phyloP scores from a whole-genome alignment of 768 basidiomycete genomes.

The Mycena kentingensis region DNA sequence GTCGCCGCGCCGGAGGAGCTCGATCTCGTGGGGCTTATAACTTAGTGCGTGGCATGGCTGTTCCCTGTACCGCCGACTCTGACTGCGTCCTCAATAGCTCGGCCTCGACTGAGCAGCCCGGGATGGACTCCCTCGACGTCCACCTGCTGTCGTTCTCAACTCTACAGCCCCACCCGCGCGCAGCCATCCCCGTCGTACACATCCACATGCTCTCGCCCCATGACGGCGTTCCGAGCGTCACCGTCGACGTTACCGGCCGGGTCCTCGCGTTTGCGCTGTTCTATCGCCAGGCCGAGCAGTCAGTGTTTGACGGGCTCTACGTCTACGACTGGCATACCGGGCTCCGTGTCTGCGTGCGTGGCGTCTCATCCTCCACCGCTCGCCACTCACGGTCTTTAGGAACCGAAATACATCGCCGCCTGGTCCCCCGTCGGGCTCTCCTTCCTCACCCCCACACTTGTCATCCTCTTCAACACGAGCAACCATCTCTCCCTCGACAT shows the following conservation, averaged over 20 bases:
- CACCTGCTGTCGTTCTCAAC: slow-evolving; percentile 1
- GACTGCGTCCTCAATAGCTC: background rate
- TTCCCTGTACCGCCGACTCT: background rate
- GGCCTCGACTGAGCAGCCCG: background rate
- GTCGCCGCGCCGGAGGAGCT: background rate
- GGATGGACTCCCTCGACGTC: background rate
- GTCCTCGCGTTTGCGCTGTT: background rate
- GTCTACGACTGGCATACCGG: background rate
- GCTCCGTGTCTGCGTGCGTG: background rate
- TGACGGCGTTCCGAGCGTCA: background rate
- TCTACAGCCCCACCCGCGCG: background rate
- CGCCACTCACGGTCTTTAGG: background rate
- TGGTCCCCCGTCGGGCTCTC: background rate
- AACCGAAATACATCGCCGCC: background rate
- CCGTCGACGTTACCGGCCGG: background rate
- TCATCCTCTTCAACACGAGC: background rate
- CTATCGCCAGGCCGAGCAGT: background rate
- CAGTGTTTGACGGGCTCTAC: background rate
- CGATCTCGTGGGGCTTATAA: background rate
- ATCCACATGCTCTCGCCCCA: background rate
- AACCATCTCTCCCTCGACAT: background rate
- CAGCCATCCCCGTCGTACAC: background rate
- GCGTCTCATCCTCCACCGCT: background rate
- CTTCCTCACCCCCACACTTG: background rate
- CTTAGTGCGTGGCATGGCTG: background rate